Conservation (phyloP, 306 rosid species). For the Vachellia collinsii region DNA sequence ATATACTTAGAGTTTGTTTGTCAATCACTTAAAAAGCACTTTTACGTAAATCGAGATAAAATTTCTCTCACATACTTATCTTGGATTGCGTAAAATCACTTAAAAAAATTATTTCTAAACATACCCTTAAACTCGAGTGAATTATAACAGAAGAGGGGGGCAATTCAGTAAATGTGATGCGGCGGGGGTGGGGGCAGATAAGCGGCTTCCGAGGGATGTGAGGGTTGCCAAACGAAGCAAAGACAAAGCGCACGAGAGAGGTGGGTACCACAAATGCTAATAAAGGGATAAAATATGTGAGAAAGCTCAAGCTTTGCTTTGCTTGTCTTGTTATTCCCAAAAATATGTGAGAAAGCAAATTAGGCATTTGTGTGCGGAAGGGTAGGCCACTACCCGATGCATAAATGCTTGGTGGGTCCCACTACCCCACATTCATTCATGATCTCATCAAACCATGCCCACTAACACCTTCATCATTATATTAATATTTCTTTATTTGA, state of each 20-base stretch:
- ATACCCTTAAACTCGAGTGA: no score
- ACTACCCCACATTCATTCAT: background rate
- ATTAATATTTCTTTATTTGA: no score
- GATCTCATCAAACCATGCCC: conserved; percentile 27
- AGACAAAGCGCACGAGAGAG: background rate
- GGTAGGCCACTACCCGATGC: conserved; percentile 36
- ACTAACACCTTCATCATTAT: background rate
- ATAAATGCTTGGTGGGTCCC: conserved; percentile 46
- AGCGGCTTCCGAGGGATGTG: background rate
- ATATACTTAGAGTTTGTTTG: no score
- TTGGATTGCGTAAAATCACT: no score
- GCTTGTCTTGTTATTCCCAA: no score
- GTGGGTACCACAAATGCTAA: conserved; percentile 24
- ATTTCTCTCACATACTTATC: no score
- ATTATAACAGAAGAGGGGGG: background rate
- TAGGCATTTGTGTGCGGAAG: conserved; percentile 38
- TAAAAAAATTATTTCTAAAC: no score
- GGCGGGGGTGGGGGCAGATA: background rate
- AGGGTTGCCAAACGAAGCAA: conserved; percentile 32
- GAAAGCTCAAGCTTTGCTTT: no score
- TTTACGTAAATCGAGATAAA: no score
- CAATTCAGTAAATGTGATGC: background rate
- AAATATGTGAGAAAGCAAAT: no score
- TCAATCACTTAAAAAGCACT: no score
- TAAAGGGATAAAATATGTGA: conserved; percentile 33